Evolutionary conservation across 2,329 filamentous ascomycete species (phyloP), one percentile per base, ranked within the genome.

Genomic region (Aspergillus pseudoviridinutans): DNA sequence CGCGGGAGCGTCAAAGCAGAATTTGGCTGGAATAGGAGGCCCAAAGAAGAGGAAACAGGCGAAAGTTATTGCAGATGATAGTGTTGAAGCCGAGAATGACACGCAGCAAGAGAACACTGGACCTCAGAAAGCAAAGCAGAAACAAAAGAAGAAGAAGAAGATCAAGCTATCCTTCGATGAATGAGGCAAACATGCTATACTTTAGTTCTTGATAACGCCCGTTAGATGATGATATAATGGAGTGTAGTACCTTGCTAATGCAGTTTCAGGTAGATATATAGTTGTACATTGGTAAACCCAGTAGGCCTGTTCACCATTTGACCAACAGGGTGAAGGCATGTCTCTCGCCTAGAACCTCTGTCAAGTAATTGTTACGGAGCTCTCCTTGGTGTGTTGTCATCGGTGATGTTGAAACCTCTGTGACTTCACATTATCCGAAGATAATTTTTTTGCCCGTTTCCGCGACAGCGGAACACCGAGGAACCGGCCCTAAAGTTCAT

Each of bases 91-190:
- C 24, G 65, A 67, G n/a, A 53, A 63, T 29, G 62, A 67, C 32
- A 55, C 53, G 25, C 61, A 55, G 46, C 58, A 63, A 51, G 69
- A 68, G 54, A 62, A 64, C 4, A 35, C 61, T 46, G 59, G 62
- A 41, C 56, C 64, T 50, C 68, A 67, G 51, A 77, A 76, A 61
- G 60, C 69, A 8, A 76, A 75, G 59, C 64, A 67, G 58, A 76
- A 75, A 58, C 64, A 67, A 57, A 76, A 74, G 61, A 74, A 72
- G 57, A 78, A 77, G 70, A 78, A 77, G 71, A 78, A 77, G 63
- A 75, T 78, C 59, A 79, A 79, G 61, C 68, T 79, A 14, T 78
- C 77, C 2, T 79, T 79, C 62, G 74, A 77, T 49, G 74, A 78
- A 27, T 47, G 44, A 47, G 44, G 71, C 70, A 49, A 66, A 58